These are phyloP conservation scores for Cinchona pubescens DNA, from an alignment of 257 asterid species.

Conservation along the genomic window DNA sequence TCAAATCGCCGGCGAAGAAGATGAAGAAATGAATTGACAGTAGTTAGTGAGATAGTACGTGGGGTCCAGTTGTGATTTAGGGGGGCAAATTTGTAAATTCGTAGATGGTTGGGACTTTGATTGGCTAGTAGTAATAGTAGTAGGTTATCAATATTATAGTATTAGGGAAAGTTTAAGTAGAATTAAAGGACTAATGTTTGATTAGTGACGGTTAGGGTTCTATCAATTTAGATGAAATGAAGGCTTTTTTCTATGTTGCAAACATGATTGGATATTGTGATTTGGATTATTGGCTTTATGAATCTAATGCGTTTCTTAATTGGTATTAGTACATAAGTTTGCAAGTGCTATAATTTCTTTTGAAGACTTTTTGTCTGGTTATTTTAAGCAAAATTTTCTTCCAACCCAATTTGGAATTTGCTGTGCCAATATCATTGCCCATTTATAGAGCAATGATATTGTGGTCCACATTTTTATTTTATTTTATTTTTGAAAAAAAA, in stretches of 20 bases:
- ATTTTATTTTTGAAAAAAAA: no score
- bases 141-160: not conserved
- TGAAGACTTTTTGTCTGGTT: no score
- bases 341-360: no score
- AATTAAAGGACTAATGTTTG: not conserved
- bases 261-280: not conserved
- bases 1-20: conserved; percentile 29
- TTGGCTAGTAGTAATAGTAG: no score
- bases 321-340: not conserved
- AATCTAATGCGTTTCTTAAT: not conserved
- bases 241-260: not conserved
- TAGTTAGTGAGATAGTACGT: not conserved
- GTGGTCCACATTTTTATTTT: no score
- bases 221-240: not conserved
- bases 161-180: not conserved
- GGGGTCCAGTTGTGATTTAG: not conserved
- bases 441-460: no score
- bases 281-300: not conserved
- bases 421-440: no score
- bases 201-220: not conserved
- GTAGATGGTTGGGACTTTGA: not conserved
- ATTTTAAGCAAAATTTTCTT: no score
- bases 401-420: no score
- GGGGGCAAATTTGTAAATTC: conserved; percentile 14
- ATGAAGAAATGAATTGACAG: conserved; percentile 9